Percentiles rank a stretch among this genome's conserved stretches.
phyloP scores from a whole-genome alignment of 352 stramenopile species.

The Aphanomyces stellatus region DNA sequence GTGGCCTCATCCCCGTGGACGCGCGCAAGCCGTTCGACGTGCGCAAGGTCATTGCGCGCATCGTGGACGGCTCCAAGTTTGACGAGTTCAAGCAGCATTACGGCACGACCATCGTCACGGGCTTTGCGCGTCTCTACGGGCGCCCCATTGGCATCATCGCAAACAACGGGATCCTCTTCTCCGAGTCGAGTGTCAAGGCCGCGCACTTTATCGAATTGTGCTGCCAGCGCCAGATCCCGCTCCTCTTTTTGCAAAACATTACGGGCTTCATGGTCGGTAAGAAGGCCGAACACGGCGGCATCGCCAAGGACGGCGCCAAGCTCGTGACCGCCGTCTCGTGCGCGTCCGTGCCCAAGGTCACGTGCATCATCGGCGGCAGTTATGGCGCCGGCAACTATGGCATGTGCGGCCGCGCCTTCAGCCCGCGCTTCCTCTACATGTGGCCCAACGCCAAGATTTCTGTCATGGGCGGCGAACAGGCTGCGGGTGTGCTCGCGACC shows the following conservation, averaged over 20 bases:
- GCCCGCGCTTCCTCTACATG: conserved; percentile 96
- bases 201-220: conserved; percentile 98
- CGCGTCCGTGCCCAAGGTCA: conserved; percentile 96
- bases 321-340: conserved; percentile 93
- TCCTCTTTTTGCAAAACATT: conserved; percentile 99
- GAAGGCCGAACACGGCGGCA: conserved; percentile 95
- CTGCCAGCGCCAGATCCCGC: conserved; percentile 90
- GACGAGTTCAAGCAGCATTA: conserved; percentile 98
- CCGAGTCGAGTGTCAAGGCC: conserved; percentile 88
- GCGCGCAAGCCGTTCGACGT: conserved; percentile 95
- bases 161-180: conserved; percentile 98
- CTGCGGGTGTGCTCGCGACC: conserved; percentile 92
- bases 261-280: conserved; percentile 97
- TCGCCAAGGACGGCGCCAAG: conserved; percentile 96
- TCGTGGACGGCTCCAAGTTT: conserved; percentile 95
- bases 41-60: conserved; percentile 91
- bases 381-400: conserved; percentile 97
- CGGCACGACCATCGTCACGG: conserved; percentile 94
- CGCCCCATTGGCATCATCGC: conserved; percentile 94
- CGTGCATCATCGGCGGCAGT: conserved; percentile 93
- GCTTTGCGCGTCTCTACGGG: conserved; percentile 94
- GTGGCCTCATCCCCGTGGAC: conserved; percentile 91
- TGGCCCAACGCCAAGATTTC: conserved; percentile 96
- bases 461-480: conserved; percentile 98
- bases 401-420: conserved; percentile 96